Evolutionary conservation across 2,329 filamentous ascomycete species (phyloP), one percentile per base, ranked within the genome.

Genomic region (Septoria petroselini): DNA sequence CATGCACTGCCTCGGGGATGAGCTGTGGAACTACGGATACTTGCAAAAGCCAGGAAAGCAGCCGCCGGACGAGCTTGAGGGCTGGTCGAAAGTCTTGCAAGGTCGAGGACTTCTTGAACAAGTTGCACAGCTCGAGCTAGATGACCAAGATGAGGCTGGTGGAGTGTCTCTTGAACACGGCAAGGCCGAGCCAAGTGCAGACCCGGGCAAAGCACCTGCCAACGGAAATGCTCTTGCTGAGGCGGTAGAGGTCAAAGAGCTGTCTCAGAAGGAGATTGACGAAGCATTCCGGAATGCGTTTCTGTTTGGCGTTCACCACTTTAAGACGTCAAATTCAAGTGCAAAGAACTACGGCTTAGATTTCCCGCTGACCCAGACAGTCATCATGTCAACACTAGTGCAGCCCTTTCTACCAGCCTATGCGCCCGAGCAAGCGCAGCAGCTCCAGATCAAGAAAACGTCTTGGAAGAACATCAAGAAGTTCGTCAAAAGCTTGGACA

Each of bases 391-490:
- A 7, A 79, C 76, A 46, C 73, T 86, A 47, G 76, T 85, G 15
- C 80, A 83, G n/a, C 83, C 83, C 1, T 84, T 81, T 59, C 73
- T 86, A 1, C 82, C 83, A 2, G 74, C 79, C 15, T 76, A 76
- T 62, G 79, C 75, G 8, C 69, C 79, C 4, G 71, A 76, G 15
- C 75, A 81, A 60, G 72, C 74, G 2, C 76, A 76, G 48, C 80
- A 73, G 52, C 76, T 83, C 44, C 80, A 83, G 57, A 83, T 86
- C 66, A 86, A 85, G 62, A 86, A 85, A 68, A 83, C 82, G 2
- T 82, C 78, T 54, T 85, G 80, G 80, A 86, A 86, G 68, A 85
- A 80, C 53, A 76, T 83, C 52, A 83, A 81, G 62, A 86, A 84
- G 58, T 85, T 86, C 64, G 78, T 86, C 67, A 86, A 85, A 59